Conservation (phyloP, 805 yeast species). For the Suhomyces sp. region DNA sequence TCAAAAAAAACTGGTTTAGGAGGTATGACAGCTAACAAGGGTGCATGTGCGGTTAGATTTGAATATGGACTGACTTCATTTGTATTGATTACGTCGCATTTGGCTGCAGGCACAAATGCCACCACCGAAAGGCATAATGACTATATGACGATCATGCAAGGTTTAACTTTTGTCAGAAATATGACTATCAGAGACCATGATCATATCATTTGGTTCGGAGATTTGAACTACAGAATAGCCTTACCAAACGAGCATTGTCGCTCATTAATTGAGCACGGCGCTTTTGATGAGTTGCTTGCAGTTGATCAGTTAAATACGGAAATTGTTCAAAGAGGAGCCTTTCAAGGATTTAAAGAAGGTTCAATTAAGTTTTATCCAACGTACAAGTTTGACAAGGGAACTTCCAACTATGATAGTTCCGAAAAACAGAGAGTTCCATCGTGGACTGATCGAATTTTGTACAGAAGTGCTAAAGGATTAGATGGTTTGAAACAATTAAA, state of each 20-base stretch:
- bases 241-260: slow-evolving; percentile 71
- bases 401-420: slow-evolving; percentile 76
- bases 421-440: slow-evolving; percentile 94
- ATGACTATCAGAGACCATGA: slow-evolving; percentile 74
- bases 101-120: slow-evolving; percentile 89
- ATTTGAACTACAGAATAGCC: slow-evolving; percentile 81
- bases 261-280: slow-evolving; percentile 40
- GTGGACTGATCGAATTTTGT: slow-evolving; percentile 90
- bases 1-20: slow-evolving; percentile 93
- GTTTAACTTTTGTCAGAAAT: slow-evolving; percentile 77
- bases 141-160: slow-evolving; percentile 68
- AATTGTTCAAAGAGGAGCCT: slow-evolving; percentile 39
- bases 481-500: slow-evolving; percentile 52
- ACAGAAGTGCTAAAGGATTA: slow-evolving; percentile 46
- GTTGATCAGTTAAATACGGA: slow-evolving; percentile 78
- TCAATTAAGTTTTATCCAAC: slow-evolving; percentile 85
- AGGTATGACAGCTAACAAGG: slow-evolving; percentile 96
- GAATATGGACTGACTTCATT: slow-evolving; percentile 49
- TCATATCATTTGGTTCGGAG: slow-evolving; percentile 87
- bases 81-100: slow-evolving; percentile 82
- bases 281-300: slow-evolving; percentile 55
- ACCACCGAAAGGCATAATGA: slow-evolving; percentile 84
- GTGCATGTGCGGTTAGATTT: slow-evolving; percentile 91
- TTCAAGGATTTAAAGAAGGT: slow-evolving; percentile 56
- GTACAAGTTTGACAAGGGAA: slow-evolving; percentile 88